A percentile compares a stretch with the other conserved stretches of the same genome.
Conservation (phyloP, 768 basidiomycete genomes). For the Dioszegia aurantiaca region DNA sequence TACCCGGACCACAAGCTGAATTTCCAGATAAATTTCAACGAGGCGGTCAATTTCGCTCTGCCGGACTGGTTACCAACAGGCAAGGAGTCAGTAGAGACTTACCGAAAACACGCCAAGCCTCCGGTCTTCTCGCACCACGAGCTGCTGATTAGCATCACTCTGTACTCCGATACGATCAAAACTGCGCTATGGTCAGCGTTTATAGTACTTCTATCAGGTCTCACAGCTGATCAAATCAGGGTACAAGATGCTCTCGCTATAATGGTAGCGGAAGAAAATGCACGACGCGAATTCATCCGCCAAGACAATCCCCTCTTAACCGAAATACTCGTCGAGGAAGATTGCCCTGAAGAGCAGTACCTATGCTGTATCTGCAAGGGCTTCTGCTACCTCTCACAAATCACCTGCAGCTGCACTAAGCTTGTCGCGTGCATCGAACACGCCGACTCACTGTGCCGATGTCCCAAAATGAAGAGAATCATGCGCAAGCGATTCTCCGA, state of each 20-base stretch:
- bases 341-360: conserved; percentile 88
- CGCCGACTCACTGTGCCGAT: conserved; percentile 69
- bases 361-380: conserved; percentile 90
- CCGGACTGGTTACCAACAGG: conserved; percentile 91
- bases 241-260: conserved; percentile 75
- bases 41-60: conserved; percentile 96
- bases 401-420: conserved; percentile 72
- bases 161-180: conserved; percentile 85
- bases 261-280: conserved; percentile 82
- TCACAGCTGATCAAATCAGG: conserved; percentile 56
- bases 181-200: conserved; percentile 81
- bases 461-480: conserved; percentile 59
- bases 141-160: conserved; percentile 93
- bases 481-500: conserved; percentile 81
- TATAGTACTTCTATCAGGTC: background rate
- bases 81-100: conserved; percentile 81
- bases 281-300: conserved; percentile 65
- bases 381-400: conserved; percentile 92
- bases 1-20: conserved; percentile 14
- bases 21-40: conserved; percentile 88
- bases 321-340: conserved; percentile 72
- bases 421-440: conserved; percentile 85
- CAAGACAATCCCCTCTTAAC: conserved; percentile 57
- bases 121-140: conserved; percentile 99
- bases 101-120: conserved; percentile 82